Percentiles rank a stretch among this genome's conserved stretches.
These are phyloP conservation scores for Boletus rubescentipes DNA, from an alignment of 768 basidiomycete genomes.

Conservation along the genomic window DNA sequence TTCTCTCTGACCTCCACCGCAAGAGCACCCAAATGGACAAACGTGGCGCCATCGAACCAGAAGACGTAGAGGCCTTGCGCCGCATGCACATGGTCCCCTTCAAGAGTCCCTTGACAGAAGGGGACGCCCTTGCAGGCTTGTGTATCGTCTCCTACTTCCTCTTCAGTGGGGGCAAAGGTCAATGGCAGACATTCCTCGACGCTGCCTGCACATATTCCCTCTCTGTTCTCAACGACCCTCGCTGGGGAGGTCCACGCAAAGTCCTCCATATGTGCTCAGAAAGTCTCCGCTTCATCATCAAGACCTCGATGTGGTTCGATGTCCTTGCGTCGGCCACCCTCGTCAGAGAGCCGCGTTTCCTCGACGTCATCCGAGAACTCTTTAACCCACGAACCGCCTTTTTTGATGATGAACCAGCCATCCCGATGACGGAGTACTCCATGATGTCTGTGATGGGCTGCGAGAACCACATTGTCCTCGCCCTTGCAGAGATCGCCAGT, in stretches of 20 bases:
- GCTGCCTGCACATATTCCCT: slow-evolving; percentile 59
- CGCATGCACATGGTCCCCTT: slow-evolving; percentile 23
- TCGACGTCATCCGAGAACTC: slow-evolving; percentile 52
- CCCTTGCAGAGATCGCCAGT: slow-evolving; percentile 68
- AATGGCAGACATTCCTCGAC: slow-evolving; percentile 66
- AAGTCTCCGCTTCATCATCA: slow-evolving; percentile 71
- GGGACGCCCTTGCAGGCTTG: slow-evolving; percentile 77
- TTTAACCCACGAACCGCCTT: slow-evolving; percentile 37
- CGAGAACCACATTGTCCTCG: slow-evolving; percentile 76
- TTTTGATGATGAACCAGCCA: slow-evolving; percentile 38
- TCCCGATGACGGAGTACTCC: slow-evolving; percentile 45
- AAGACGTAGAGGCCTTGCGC: slow-evolving; percentile 25
- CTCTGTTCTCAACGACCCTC: slow-evolving; percentile 41
- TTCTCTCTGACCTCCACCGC: slow-evolving; percentile 62
- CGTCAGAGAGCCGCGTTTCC: slow-evolving; percentile 55
- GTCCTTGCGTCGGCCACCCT: slow-evolving; percentile 77
- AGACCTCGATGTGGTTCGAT: slow-evolving; percentile 87
- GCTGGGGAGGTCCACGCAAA: slow-evolving; percentile 40
- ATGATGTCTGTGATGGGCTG: slow-evolving; percentile 88
- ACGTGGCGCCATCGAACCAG: slow-evolving; percentile 17
- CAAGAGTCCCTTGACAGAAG: slow-evolving; percentile 41
- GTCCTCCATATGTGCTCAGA: slow-evolving; percentile 46
- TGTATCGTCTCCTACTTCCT: slow-evolving; percentile 75
- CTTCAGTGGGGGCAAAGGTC: slow-evolving; percentile 72
- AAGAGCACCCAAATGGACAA: slow-evolving; percentile 29